Conservation (phyloP, 805 yeast species). For the Saccharomycopsis capsularis region DNA sequence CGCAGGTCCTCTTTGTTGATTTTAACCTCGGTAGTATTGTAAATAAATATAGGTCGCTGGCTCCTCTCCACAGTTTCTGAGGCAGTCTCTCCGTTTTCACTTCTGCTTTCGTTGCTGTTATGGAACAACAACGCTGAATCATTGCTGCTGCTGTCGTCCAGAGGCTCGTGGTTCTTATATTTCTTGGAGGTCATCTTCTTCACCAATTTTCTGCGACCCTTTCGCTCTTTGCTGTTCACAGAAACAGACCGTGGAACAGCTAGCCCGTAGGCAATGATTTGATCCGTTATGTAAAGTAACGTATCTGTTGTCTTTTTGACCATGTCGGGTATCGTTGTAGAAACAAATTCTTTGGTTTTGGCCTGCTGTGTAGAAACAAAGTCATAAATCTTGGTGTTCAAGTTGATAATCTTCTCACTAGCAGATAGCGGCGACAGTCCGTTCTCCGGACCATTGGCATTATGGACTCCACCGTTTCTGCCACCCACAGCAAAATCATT, state of each 20-base stretch:
- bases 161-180: background rate
- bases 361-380: slow-evolving; percentile 16
- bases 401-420: slow-evolving; percentile 3
- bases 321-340: slow-evolving; percentile 21
- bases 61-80: background rate
- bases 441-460: background rate
- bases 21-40: slow-evolving; percentile 6
- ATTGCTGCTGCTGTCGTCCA: background rate
- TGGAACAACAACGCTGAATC: background rate
- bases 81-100: background rate
- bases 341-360: slow-evolving; percentile 12
- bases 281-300: slow-evolving; percentile 42
- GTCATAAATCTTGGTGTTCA: slow-evolving; percentile 2
- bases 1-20: no score
- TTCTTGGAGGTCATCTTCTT: background rate
- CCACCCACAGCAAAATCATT: slow-evolving; percentile 9
- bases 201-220: slow-evolving; percentile 24
- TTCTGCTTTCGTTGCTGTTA: background rate
- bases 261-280: slow-evolving; percentile 49
- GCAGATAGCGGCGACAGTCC: background rate
- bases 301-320: slow-evolving; percentile 31
- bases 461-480: background rate
- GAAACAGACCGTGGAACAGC: slow-evolving; percentile 47
- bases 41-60: background rate
- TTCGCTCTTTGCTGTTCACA: slow-evolving; percentile 25